Percentiles rank a stretch among this genome's conserved stretches.
Evolutionary conservation across 116 monocot species (phyloP).

Genomic region (Thalassia testudinum): DNA sequence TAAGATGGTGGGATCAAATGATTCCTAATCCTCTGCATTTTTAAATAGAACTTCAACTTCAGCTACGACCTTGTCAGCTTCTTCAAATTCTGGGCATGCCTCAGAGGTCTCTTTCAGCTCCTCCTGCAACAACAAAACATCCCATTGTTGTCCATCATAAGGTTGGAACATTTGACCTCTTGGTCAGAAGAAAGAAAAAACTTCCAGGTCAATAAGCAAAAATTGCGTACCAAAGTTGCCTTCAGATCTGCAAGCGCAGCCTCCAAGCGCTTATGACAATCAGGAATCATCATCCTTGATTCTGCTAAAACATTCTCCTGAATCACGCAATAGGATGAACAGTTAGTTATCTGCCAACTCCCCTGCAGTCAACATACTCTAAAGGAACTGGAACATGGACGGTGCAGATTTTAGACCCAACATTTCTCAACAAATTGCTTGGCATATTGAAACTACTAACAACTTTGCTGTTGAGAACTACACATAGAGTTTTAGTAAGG

Average conservation of each 20-base stretch:
- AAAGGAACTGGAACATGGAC: no score
- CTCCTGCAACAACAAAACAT: constrained; percentile 28
- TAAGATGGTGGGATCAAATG: no score
- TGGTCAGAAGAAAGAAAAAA: neutral
- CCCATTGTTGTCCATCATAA: neutral
- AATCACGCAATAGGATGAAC: neutral
- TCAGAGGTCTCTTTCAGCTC: constrained; percentile 63
- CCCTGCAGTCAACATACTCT: no score
- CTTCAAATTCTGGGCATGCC: constrained; percentile 47
- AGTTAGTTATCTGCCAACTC: neutral
- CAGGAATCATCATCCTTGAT: constrained; percentile 99
- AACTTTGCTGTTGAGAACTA: no score
- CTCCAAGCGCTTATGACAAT: constrained; percentile 85
- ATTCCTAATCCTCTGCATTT: constrained; percentile 18
- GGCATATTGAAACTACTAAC: no score
- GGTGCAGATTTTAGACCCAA: no score
- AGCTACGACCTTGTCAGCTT: constrained; percentile 51
- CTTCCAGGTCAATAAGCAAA: neutral
- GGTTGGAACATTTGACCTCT: neutral
- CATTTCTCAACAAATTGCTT: no score
- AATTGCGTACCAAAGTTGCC: constrained; percentile 46
- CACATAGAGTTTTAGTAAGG: no score
- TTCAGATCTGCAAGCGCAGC: constrained; percentile 77
- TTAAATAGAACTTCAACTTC: constrained; percentile 63
- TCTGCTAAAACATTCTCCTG: constrained; percentile 98